Base-by-base conservation (phyloP, 495 filamentous ascomycete genomes). In the Parmelia sp. region DNA sequence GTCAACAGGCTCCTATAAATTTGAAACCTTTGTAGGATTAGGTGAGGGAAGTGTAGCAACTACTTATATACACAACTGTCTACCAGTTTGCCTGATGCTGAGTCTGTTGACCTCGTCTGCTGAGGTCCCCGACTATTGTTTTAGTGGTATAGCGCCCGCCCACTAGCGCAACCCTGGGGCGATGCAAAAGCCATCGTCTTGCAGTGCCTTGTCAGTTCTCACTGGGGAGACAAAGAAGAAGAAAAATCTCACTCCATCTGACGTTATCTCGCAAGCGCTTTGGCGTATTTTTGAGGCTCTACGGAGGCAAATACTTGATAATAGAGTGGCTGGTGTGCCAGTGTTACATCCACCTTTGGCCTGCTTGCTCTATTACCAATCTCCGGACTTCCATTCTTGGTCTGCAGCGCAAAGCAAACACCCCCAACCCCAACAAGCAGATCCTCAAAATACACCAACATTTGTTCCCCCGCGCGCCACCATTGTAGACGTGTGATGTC, bases 381-480 rank as follows among this genome's bases (percentile, higher is more conserved):
- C 4, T 3, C 29, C 10, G 12, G 23, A 15, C 5, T 51, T 0
- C 0, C 47, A 36, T 36, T 36, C 4, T 10, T 36, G 35, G 5
- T 4, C n/a, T 10, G 35, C 35, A 36, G 10, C 35, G 5, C 35
- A 36, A 36, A 36, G 10, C 33, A 40, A 51, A n/a, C n/a, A n/a
- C n/a, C n/a, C n/a, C n/a, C n/a, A n/a, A n/a, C n/a, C n/a, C n/a
- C n/a, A n/a, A 51, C 45, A 51, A 53, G n/a, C 10, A 25, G 33
- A 55, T 33, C 61, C 39, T 31, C n/a, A n/a, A 27, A 17, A 31
- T 44, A 23, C 61, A 57, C 61, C 61, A 57, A 63, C 61, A 63
- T 45, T 57, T n/a, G n/a, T 57, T 19, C 47, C 15, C n/a, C 39
- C 29, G 12, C 19, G 31, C 40, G 49, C 37, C 37, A 42, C 37